A percentile compares a stretch with the other conserved stretches of the same genome.
phyloP scores from a whole-genome alignment of 1,139 yeast genomes.

The Nakaseomyces delphensis region DNA sequence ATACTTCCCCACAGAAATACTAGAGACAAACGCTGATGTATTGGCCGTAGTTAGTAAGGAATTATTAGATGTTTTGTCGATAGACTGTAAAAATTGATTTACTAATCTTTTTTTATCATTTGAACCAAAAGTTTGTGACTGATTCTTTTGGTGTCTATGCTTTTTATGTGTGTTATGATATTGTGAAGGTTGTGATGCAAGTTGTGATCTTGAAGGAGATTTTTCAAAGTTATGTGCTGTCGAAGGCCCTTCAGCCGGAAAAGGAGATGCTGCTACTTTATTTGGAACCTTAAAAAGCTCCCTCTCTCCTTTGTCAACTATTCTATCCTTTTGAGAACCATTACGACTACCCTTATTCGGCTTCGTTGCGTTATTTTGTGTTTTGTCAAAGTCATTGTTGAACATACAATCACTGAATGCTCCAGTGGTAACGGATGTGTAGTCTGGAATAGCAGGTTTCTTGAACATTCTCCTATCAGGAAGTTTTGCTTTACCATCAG shows the following conservation, averaged over 20 bases:
- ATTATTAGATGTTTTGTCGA: slow-evolving; percentile 3
- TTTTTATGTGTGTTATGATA: slow-evolving; percentile 5
- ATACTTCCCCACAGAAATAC: background rate
- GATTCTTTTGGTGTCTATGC: slow-evolving; percentile 2
- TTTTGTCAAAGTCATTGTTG: slow-evolving; percentile 3
- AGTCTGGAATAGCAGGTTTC: slow-evolving; percentile 6
- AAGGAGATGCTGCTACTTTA: background rate
- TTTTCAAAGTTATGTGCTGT: background rate
- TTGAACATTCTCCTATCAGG: slow-evolving; percentile 5
- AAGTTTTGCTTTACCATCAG: slow-evolving; percentile 4
- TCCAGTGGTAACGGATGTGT: slow-evolving; percentile 11
- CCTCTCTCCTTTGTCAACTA: background rate
- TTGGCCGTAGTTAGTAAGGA: slow-evolving; percentile 6
- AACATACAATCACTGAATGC: slow-evolving; percentile 16
- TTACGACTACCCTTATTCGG: background rate
- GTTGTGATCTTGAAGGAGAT: slow-evolving; percentile 6
- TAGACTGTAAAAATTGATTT: slow-evolving; percentile 20
- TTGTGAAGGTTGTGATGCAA: slow-evolving; percentile 10
- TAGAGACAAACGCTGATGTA: background rate
- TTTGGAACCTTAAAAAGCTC: slow-evolving; percentile 9
- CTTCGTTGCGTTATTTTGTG: background rate
- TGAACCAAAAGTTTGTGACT: slow-evolving; percentile 3
- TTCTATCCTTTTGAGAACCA: background rate
- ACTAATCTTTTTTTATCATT: slow-evolving; percentile 20
- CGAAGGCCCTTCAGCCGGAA: background rate